These are phyloP conservation scores for Paxillus rubicundulus DNA, from an alignment of 768 basidiomycete species.

Conservation along the genomic window DNA sequence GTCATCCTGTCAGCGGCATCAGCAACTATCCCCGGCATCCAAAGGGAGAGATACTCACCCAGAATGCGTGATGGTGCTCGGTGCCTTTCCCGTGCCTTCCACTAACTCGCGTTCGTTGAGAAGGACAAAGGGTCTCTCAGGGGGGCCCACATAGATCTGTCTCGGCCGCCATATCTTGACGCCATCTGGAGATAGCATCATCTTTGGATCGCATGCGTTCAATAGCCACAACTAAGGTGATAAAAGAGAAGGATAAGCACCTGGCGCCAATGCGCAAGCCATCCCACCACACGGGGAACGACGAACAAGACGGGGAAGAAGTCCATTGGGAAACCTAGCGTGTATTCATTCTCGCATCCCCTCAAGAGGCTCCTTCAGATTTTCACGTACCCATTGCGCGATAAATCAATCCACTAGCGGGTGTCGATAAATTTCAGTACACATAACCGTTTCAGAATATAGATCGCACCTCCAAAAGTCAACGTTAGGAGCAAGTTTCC, in stretches of 20 bases:
- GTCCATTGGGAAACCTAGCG: constrained; percentile 82
- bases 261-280: constrained; percentile 92
- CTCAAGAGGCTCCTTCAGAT: not conserved
- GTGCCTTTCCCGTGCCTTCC: constrained; percentile 55
- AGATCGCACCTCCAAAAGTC: constrained; percentile 68
- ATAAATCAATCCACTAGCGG: constrained; percentile 76
- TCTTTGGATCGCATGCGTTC: constrained; percentile 41
- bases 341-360: constrained; percentile 1
- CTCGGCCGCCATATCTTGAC: constrained; percentile 93
- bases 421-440: not conserved
- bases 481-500: constrained; percentile 85
- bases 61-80: constrained; percentile 65
- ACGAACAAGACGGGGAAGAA: constrained; percentile 94
- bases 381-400: constrained; percentile 75
- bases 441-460: not conserved
- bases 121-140: constrained; percentile 72
- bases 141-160: constrained; percentile 79
- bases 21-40: not conserved
- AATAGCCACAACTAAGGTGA: constrained; percentile 3
- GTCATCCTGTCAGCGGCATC: constrained; percentile 24
- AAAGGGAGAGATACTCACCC: constrained; percentile 51
- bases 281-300: constrained; percentile 89
- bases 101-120: constrained; percentile 56
- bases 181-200: constrained; percentile 87
- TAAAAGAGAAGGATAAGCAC: constrained; percentile 33